Conservation (phyloP, 352 stramenopile genomes). For the Globisporangium cylindrosporum region DNA sequence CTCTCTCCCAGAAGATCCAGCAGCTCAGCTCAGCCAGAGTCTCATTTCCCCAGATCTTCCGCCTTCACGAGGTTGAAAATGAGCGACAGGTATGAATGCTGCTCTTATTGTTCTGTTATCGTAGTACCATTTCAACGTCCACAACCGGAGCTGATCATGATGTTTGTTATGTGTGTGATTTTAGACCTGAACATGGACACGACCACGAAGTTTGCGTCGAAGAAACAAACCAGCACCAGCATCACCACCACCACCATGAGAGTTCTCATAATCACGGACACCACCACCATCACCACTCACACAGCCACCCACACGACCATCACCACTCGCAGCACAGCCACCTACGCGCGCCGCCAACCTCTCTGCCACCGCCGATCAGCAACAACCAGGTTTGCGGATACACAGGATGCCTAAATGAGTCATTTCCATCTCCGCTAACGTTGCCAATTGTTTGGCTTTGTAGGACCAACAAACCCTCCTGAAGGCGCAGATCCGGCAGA, state of each 20-base stretch:
- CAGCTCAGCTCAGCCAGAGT: neutral
- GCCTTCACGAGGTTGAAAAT: neutral
- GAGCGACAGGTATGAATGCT: neutral
- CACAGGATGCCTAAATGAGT: no score
- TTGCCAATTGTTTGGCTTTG: neutral
- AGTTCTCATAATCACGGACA: neutral
- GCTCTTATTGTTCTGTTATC: no score
- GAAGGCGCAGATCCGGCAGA: constrained; percentile 75
- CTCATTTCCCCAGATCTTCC: neutral
- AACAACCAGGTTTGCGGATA: constrained; percentile 39
- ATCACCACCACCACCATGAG: constrained; percentile 1
- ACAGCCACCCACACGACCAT: neutral
- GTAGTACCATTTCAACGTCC: neutral
- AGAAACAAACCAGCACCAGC: constrained; percentile 15
- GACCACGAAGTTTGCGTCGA: constrained; percentile 6
- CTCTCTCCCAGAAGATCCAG: neutral
- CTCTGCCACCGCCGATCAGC: constrained; percentile 49
- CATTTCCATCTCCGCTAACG: no score
- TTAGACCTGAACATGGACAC: constrained; percentile 13
- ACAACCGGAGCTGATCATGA: neutral
- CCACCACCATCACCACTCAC: constrained; percentile 15
- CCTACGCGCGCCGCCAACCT: constrained; percentile 16
- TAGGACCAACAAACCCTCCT: constrained; percentile 54
- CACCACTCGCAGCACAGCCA: constrained; percentile 18
- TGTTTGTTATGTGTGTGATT: neutral